These are phyloP conservation scores for Castanospermum australe DNA, from an alignment of 306 rosid genomes.

Conservation along the genomic window DNA sequence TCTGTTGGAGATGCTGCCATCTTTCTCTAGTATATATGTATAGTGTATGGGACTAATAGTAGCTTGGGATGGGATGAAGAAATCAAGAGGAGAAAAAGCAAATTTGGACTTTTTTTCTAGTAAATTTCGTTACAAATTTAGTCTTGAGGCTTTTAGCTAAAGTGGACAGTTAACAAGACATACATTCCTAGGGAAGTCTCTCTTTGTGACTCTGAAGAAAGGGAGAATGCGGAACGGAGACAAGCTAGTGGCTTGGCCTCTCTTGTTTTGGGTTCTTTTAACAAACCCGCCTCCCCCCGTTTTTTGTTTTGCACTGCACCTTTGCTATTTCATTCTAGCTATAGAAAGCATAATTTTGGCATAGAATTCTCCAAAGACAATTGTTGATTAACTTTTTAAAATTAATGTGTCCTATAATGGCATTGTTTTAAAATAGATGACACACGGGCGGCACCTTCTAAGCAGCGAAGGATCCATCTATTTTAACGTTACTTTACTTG, in stretches of 20 bases:
- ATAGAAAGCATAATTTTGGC: neutral
- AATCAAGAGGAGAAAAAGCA: constrained; percentile 27
- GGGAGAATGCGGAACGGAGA: neutral
- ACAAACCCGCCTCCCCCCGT: neutral
- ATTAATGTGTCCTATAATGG: neutral
- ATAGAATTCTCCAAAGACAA: constrained; percentile 29
- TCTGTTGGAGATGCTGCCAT: neutral
- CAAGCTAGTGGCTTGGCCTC: constrained; percentile 14
- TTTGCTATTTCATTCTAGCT: constrained; percentile 13
- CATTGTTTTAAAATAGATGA: too few relatives aligned
- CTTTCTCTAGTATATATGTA: neutral
- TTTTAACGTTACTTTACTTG: neutral
- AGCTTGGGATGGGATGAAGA: constrained; percentile 5
- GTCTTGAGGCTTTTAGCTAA: constrained; percentile 3
- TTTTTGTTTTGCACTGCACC: neutral
- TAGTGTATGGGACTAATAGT: neutral
- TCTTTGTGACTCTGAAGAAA: neutral
- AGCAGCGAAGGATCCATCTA: neutral
- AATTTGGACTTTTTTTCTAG: neutral
- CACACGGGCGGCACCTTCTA: constrained; percentile 12
- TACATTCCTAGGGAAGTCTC: constrained; percentile 25
- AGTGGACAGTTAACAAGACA: constrained; percentile 9
- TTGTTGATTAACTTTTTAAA: neutral
- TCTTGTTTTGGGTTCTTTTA: neutral
- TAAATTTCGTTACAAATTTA: constrained; percentile 16